Evolutionary conservation across 768 basidiomycete species (phyloP).

Genomic region (Sarcomyxa edulis): DNA sequence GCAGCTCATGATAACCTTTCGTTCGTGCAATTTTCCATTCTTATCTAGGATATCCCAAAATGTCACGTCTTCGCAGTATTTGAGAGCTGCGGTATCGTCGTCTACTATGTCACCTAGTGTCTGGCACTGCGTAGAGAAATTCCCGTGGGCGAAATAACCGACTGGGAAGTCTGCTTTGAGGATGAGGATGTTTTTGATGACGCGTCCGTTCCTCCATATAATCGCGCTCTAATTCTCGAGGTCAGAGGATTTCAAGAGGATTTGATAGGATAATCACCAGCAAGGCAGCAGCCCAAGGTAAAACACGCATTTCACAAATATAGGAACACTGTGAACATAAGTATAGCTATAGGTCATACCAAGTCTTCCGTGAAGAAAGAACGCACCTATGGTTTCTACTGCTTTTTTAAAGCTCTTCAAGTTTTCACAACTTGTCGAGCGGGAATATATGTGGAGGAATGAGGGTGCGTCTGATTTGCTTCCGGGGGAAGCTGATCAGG

Average conservation of each 20-base stretch:
- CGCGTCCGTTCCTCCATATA: conserved; percentile 37
- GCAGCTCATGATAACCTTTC: conserved; percentile 44
- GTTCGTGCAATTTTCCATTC: conserved; percentile 31
- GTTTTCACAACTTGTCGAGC: too few species aligned
- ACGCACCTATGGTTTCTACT: too few species aligned
- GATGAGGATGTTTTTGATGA: conserved; percentile 37
- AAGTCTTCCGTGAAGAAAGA: too few species aligned
- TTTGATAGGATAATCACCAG: background rate
- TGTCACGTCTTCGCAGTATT: conserved; percentile 59
- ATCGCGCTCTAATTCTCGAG: conserved; percentile 38
- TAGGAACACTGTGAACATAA: too few species aligned
- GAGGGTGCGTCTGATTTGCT: too few species aligned
- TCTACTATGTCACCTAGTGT: conserved; percentile 26
- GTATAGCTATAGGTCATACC: too few species aligned
- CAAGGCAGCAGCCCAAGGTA: background rate
- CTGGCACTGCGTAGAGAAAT: conserved; percentile 42
- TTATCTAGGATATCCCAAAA: conserved; percentile 57
- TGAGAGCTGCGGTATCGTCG: conserved; percentile 28
- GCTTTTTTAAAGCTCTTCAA: too few species aligned
- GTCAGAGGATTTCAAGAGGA: background rate
- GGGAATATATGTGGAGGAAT: too few species aligned
- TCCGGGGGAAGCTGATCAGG: too few species aligned
- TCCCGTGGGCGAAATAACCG: conserved; percentile 47
- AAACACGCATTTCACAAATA: background rate
- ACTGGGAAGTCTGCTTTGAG: conserved; percentile 36